Percentiles rank a stretch among this genome's conserved stretches.
Conservation (phyloP, 768 basidiomycete genomes). For the Boletus insuetus region DNA sequence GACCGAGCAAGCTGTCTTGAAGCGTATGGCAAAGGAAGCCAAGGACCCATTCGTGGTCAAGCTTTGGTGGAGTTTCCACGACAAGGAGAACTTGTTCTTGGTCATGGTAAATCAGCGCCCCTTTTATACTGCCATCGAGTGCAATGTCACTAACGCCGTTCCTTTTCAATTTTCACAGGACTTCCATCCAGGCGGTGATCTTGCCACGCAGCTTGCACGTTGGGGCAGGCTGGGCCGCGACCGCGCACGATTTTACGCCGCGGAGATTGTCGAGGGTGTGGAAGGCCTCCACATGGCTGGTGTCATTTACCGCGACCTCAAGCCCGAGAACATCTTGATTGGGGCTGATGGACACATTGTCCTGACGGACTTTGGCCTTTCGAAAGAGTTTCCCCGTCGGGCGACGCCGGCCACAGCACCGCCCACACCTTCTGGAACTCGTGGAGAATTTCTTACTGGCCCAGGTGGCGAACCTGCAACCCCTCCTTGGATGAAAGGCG, state of each 20-base stretch:
- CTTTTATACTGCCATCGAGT: slow-evolving; percentile 12
- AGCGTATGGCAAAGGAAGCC: slow-evolving; percentile 86
- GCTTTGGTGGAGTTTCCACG: slow-evolving; percentile 97
- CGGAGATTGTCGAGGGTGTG: slow-evolving; percentile 95
- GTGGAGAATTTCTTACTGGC: slow-evolving; percentile 55
- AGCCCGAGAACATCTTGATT: slow-evolving; percentile 96
- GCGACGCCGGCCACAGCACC: slow-evolving; percentile 46
- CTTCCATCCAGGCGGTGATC: slow-evolving; percentile 94
- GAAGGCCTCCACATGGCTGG: slow-evolving; percentile 92
- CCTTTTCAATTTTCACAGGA: slow-evolving; percentile 47
- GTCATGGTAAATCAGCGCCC: slow-evolving; percentile 68
- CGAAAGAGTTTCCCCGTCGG: slow-evolving; percentile 81
- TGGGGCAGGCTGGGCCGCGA: slow-evolving; percentile 94
- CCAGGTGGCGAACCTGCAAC: slow-evolving; percentile 40
- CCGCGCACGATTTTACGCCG: slow-evolving; percentile 94
- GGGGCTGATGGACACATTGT: slow-evolving; percentile 94
- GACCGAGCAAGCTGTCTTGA: slow-evolving; percentile 94
- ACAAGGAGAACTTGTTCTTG: slow-evolving; percentile 94
- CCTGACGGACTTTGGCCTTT: slow-evolving; percentile 94
- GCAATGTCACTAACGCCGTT: slow-evolving; percentile 10
- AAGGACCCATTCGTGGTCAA: slow-evolving; percentile 94
- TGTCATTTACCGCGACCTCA: slow-evolving; percentile 96
- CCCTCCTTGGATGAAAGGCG: slow-evolving; percentile 79
- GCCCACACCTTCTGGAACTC: slow-evolving; percentile 53
- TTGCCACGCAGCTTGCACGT: slow-evolving; percentile 94